These are phyloP conservation scores for Amauroascus verrucosus DNA, from an alignment of 2,329 filamentous ascomycete genomes.

Conservation along the genomic window DNA sequence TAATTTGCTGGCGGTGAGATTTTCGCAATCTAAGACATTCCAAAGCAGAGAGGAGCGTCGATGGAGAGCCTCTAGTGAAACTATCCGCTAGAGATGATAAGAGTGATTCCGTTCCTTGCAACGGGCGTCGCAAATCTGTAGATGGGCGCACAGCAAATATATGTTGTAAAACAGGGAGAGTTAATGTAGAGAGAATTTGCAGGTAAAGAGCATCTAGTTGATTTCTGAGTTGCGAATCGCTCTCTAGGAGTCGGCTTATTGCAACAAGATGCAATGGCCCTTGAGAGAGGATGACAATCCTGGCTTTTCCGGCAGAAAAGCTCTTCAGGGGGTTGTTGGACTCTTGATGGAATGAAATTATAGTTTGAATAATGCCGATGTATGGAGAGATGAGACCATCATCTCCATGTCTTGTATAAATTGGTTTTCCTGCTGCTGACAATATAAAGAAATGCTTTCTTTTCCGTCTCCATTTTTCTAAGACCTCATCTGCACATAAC, in stretches of 20 bases:
- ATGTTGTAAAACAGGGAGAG: constrained; percentile 71
- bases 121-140: constrained; percentile 79
- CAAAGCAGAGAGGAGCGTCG: constrained; percentile 74
- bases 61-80: constrained; percentile 86
- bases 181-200: constrained; percentile 94
- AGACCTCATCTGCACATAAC: constrained; percentile 29
- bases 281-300: constrained; percentile 75
- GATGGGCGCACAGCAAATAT: constrained; percentile 86
- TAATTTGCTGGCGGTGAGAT: constrained; percentile 73
- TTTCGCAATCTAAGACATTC: constrained; percentile 92
- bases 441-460: constrained; percentile 95
- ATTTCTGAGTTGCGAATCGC: constrained; percentile 71
- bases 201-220: constrained; percentile 94
- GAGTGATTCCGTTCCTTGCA: constrained; percentile 83
- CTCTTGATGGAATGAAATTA: constrained; percentile 91
- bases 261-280: constrained; percentile 88
- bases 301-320: constrained; percentile 76
- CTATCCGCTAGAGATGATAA: constrained; percentile 87
- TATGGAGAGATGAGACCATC: constrained; percentile 82
- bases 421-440: constrained; percentile 91
- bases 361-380: constrained; percentile 90
- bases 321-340: constrained; percentile 65
- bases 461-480: constrained; percentile 77
- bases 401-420: constrained; percentile 92
- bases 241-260: constrained; percentile 86